A percentile compares a stretch with the other conserved stretches of the same genome.
Evolutionary conservation across 2,329 filamentous ascomycete genomes (phyloP).

Genomic region (Sarocladium strictum): DNA sequence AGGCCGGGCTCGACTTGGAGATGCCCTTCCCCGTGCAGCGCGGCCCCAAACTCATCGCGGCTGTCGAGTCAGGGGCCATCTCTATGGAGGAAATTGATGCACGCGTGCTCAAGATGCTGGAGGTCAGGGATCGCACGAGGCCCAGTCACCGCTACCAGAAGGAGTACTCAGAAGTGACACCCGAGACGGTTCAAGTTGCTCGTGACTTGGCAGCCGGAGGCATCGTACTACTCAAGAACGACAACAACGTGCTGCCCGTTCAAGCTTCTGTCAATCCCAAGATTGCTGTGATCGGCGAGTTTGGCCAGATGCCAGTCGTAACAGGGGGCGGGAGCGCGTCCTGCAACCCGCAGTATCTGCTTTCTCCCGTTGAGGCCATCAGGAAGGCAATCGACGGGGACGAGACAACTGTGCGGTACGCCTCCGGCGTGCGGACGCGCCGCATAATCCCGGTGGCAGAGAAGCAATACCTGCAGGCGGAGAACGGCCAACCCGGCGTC

Average conservation of each 20-base stretch:
- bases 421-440: neutral
- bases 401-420: neutral
- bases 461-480: neutral
- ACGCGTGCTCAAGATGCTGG: constrained; percentile 49
- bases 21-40: constrained; percentile 33
- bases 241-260: constrained; percentile 56
- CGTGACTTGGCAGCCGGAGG: constrained; percentile 63
- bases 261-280: constrained; percentile 20
- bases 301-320: neutral
- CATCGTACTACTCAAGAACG: constrained; percentile 69
- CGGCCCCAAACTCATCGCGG: constrained; percentile 37
- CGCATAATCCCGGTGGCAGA: neutral
- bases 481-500: neutral
- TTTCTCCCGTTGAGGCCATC: neutral
- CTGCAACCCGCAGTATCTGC: neutral
- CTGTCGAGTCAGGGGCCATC: constrained; percentile 49
- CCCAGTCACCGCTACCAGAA: constrained; percentile 45
- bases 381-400: neutral
- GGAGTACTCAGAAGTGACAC: constrained; percentile 44
- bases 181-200: constrained; percentile 56
- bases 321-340: neutral
- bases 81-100: constrained; percentile 48
- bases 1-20: constrained; percentile 26
- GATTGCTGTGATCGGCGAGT: neutral
- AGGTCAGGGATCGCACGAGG: constrained; percentile 47